phyloP scores from a whole-genome alignment of 257 asterid genomes.

The Coffea eugenioides region DNA sequence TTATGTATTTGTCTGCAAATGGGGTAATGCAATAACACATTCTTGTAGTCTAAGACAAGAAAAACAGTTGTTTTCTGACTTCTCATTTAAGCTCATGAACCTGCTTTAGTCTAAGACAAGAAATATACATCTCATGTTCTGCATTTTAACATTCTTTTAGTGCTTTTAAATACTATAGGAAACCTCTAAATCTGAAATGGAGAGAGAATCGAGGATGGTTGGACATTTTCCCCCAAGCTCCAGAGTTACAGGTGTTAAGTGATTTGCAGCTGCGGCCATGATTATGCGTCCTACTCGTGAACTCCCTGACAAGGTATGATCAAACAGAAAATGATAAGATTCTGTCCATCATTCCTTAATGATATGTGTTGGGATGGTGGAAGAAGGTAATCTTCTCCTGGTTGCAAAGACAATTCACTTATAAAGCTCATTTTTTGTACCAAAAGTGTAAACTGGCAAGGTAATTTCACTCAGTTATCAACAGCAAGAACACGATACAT shows the following conservation, averaged over 20 bases:
- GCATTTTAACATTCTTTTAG: background rate
- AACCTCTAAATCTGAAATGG: conserved; percentile 66
- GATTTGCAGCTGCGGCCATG: conserved; percentile 93
- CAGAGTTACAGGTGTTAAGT: conserved; percentile 89
- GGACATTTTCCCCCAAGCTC: conserved; percentile 98
- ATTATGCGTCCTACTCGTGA: conserved; percentile 65
- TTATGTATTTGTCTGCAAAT: background rate
- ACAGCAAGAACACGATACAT: background rate
- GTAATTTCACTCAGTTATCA: background rate
- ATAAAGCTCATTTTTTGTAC: background rate
- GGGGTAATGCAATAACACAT: background rate
- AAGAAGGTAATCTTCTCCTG: background rate
- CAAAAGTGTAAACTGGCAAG: background rate
- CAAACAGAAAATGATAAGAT: background rate
- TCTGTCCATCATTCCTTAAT: background rate
- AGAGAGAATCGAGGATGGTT: conserved; percentile 63
- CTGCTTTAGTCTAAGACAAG: background rate
- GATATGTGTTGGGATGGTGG: background rate
- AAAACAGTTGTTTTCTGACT: background rate
- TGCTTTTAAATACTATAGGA: background rate
- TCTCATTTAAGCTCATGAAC: background rate
- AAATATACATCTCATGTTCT: background rate
- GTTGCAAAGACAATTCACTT: background rate
- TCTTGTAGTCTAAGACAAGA: background rate
- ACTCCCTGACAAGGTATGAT: conserved; percentile 51